A percentile compares a stretch with the other conserved stretches of the same genome.
These are phyloP conservation scores for Taphrina communis DNA, from an alignment of 1,139 yeast genomes.

Conservation along the genomic window DNA sequence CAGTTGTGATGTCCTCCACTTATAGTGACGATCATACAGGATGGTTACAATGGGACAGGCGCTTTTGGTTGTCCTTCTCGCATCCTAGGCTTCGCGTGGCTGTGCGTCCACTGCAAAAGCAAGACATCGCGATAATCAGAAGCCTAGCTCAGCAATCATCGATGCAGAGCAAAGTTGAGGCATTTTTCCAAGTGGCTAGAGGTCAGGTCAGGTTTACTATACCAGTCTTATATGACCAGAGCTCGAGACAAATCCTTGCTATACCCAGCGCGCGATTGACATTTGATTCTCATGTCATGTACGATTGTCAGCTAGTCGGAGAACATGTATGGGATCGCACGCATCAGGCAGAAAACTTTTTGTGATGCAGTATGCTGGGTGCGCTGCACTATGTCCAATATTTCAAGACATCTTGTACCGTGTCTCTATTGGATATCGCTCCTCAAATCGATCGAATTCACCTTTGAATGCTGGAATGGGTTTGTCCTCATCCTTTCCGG, in stretches of 20 bases:
- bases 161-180: neutral
- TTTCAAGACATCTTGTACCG: constrained; percentile 8
- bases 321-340: neutral
- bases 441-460: constrained; percentile 14
- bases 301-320: constrained; percentile 3
- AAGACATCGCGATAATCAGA: constrained; percentile 5
- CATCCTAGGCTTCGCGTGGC: neutral
- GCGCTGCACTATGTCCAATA: too few species aligned
- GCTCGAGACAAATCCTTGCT: constrained; percentile 11
- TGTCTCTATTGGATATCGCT: constrained; percentile 13
- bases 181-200: constrained; percentile 1
- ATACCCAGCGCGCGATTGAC: constrained; percentile 18
- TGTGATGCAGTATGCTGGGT: neutral
- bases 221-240: constrained; percentile 12
- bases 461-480: constrained; percentile 15
- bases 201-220: constrained; percentile 29
- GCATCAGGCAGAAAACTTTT: too few species aligned
- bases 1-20: neutral
- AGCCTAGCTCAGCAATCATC: neutral
- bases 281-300: neutral
- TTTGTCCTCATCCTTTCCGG: constrained; percentile 39
- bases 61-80: constrained; percentile 20
- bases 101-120: constrained; percentile 16
- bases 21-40: neutral
- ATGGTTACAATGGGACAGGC: constrained; percentile 20